Conservation (phyloP, 192 early-diverging fungal genomes). For the Linnemannia elongata region DNA sequence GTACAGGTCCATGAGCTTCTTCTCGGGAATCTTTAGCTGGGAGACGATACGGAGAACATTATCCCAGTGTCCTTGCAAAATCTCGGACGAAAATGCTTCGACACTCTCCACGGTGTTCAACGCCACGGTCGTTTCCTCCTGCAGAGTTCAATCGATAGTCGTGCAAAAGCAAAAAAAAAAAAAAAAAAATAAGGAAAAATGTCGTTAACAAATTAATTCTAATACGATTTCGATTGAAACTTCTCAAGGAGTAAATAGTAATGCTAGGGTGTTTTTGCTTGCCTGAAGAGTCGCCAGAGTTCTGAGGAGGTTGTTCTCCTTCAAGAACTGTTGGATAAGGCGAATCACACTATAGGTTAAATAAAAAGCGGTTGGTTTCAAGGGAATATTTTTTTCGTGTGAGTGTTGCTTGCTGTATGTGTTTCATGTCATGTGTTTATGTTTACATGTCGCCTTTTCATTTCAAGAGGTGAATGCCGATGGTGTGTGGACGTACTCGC, state of each 20-base stretch:
- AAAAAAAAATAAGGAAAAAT: not conserved
- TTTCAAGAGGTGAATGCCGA: not conserved
- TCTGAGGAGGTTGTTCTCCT: conserved; percentile 89
- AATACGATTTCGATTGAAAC: not conserved
- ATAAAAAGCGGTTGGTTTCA: conserved; percentile 3
- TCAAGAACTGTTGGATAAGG: conserved; percentile 93
- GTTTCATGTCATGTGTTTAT: not conserved
- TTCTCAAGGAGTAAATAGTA: not conserved
- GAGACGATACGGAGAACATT: conserved; percentile 80
- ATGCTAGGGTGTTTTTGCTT: not conserved
- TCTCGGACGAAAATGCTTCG: conserved; percentile 78
- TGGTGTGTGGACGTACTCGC: conserved; percentile 60
- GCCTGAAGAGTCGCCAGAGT: conserved; percentile 84
- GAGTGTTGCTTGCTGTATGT: not conserved
- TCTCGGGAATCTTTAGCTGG: conserved; percentile 74
- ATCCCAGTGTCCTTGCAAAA: conserved; percentile 90
- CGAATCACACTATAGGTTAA: conserved; percentile 76
- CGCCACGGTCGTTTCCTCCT: conserved; percentile 82
- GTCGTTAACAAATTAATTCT: not conserved
- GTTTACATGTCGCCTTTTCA: not conserved
- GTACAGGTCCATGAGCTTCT: conserved; percentile 87
- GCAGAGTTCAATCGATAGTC: not conserved
- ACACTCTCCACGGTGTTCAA: conserved; percentile 92
- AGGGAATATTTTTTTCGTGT: not conserved
- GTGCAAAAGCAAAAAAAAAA: not conserved